Evolutionary conservation across 192 early-diverging fungal genomes (phyloP).

Genomic region (Umbelopsis vinacea): DNA sequence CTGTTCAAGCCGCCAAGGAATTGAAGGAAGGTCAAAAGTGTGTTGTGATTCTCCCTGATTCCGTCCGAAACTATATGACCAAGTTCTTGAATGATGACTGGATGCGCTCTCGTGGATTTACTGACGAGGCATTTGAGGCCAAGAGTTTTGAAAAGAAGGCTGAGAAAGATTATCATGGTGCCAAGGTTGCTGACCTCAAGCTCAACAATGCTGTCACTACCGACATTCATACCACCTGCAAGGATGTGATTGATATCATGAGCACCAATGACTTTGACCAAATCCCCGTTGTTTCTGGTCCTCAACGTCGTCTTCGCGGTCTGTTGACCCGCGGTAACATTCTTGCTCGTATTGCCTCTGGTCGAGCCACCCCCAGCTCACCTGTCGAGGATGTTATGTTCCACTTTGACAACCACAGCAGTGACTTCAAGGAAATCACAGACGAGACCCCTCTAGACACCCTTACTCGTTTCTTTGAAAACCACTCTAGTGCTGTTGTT

Average conservation of each 20-base stretch:
- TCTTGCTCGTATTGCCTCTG: conserved; percentile 71
- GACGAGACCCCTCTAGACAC: conserved; percentile 81
- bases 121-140: conserved; percentile 73
- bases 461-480: conserved; percentile 91
- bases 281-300: conserved; percentile 83
- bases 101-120: conserved; percentile 92
- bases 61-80: conserved; percentile 99
- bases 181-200: conserved; percentile 79
- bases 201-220: conserved; percentile 89
- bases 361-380: conserved; percentile 67
- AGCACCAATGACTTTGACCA: conserved; percentile 92
- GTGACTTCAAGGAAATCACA: conserved; percentile 89
- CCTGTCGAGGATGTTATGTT: conserved; percentile 81
- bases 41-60: conserved; percentile 97
- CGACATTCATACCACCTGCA: conserved; percentile 65
- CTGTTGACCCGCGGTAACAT: conserved; percentile 81
- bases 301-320: conserved; percentile 70
- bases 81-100: conserved; percentile 98
- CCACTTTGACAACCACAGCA: conserved; percentile 61
- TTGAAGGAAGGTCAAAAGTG: conserved; percentile 88
- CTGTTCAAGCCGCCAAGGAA: conserved; percentile 80
- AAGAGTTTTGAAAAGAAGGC: conserved; percentile 68
- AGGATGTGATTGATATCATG: conserved; percentile 89
- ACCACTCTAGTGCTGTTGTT: conserved; percentile 87
- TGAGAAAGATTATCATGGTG: conserved; percentile 78